phyloP scores from a whole-genome alignment of 139 green algal genomes.

The Tetraselmis chui region DNA sequence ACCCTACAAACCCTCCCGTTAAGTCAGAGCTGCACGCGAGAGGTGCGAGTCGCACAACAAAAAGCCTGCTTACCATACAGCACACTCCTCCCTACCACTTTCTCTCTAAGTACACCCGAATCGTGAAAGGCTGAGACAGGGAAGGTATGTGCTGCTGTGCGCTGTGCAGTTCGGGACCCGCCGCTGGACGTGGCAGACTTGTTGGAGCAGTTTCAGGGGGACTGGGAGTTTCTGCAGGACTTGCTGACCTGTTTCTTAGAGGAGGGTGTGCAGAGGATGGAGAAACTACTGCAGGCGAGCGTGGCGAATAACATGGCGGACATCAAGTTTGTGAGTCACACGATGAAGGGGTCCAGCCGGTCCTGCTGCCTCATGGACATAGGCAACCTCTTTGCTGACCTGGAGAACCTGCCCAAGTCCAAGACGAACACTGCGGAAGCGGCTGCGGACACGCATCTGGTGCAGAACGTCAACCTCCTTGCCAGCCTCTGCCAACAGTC shows the following conservation, averaged over 20 bases:
- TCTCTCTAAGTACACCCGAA: too few species aligned
- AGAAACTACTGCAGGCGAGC: neutral
- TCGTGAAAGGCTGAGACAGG: too few species aligned
- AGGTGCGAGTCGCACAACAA: too few species aligned
- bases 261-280: neutral
- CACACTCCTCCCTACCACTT: too few species aligned
- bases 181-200: neutral
- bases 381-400: neutral
- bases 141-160: too few species aligned
- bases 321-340: neutral
- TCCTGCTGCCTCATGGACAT: neutral
- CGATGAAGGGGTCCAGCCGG: neutral
- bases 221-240: neutral
- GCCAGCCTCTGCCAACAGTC: neutral
- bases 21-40: too few species aligned
- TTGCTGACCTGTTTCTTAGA: neutral
- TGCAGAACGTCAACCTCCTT: neutral
- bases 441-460: too few species aligned
- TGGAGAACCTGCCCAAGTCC: neutral
- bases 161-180: neutral
- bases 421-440: too few species aligned
- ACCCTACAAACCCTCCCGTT: neutral
- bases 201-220: neutral
- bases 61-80: too few species aligned
- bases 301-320: neutral